Evolutionary conservation across 805 yeast species (phyloP), one percentile per base, ranked within the genome.

Genomic region (Candida manassasensis): DNA sequence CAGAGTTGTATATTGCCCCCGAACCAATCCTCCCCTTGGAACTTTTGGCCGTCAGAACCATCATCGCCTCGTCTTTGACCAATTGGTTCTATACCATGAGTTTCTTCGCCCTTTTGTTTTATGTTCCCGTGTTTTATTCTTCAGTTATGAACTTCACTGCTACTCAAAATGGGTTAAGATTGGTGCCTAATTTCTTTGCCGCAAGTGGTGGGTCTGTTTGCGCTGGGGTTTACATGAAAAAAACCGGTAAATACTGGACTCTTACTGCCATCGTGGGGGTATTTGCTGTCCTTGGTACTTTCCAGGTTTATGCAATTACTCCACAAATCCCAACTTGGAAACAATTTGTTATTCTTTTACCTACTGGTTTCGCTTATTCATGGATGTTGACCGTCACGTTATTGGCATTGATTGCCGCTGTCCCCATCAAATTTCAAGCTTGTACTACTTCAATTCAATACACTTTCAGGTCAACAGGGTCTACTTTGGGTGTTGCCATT

Each of bases 371-470:
- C 24, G 85, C 84, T 0, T 77, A 81, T 45, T 76, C 94, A 1
- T 61, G 75, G 3, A 68, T 78, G 54, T 66, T 85, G 41, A 85
- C 95, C 0, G 75, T 84, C 2, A 78, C 89, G 0, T 61, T 86
- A 32, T 58, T 85, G 22, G 83, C 94, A 0, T 68, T 86, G 57
- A 82, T 86, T 36, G 80, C 93, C 0, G 75, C 93, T 2, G 93
- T 82, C 2, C 79, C 83, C 7, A 57, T 66, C 15, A 69, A 73
- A 35, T 73, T 69, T 49, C 95, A 86, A 57, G 95, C 96, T 1
- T 73, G 87, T 14, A 82, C 90, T 2, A 88, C 96, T 0, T 84
- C 95, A 0, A 84, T 89, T 39, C 95, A 86, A 51, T 88, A 89
- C 55, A 88, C 89, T 0, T 86, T 84, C 64, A 71, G 95, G 50